Evolutionary conservation across 306 rosid species (phyloP).

Genomic region (Trichosanthes truncata): DNA sequence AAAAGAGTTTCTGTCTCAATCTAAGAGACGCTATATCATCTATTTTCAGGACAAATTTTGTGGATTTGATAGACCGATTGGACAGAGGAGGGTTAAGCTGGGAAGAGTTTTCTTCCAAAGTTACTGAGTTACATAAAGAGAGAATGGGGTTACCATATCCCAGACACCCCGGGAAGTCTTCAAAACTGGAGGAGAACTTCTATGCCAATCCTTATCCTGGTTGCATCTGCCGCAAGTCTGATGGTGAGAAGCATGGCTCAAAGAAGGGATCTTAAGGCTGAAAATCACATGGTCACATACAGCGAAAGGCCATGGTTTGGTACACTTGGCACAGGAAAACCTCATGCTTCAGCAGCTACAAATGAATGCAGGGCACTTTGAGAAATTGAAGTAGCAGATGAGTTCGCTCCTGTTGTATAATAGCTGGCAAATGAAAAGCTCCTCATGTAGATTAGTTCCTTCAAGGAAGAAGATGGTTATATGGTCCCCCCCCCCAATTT

Average conservation of each 20-base stretch:
- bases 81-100: constrained; percentile 45
- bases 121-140: constrained; percentile 43
- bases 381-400: constrained; percentile 3
- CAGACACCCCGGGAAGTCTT: constrained; percentile 61
- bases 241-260: constrained; percentile 20
- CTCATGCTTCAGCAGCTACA: not conserved
- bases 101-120: constrained; percentile 50
- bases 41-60: constrained; percentile 64
- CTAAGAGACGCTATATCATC: not conserved
- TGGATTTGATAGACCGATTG: constrained; percentile 52
- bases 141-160: constrained; percentile 70
- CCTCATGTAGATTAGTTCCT: not conserved
- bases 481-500: no score
- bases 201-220: constrained; percentile 92
- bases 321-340: not conserved
- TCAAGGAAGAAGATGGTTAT: not conserved
- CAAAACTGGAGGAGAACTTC: constrained; percentile 86
- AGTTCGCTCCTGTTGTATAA: not conserved
- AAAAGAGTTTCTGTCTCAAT: not conserved
- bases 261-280: constrained; percentile 25
- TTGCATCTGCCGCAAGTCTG: constrained; percentile 64
- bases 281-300: constrained; percentile 16
- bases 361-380: not conserved
- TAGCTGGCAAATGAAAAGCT: not conserved
- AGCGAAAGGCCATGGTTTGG: not conserved